Percentiles rank a stretch among this genome's conserved stretches.
These are phyloP conservation scores for Hylodesmum podocarpum DNA, from an alignment of 306 rosid genomes.

Conservation along the genomic window DNA sequence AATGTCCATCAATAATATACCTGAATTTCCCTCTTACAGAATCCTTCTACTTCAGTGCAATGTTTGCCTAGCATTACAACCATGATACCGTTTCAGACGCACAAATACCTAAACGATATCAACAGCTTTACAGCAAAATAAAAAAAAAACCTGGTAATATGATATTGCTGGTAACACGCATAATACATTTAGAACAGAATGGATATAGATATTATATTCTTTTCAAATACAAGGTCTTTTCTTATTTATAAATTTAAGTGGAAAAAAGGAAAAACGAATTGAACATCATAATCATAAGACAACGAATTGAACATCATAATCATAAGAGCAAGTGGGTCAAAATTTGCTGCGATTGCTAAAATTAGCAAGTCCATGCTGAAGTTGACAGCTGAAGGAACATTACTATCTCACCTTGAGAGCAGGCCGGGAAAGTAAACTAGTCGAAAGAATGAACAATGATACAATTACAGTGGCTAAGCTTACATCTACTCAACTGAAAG, in stretches of 20 bases:
- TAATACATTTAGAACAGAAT: neutral
- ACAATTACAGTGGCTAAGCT: slow-evolving; percentile 18
- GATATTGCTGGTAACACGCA: neutral
- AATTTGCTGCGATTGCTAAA: neutral
- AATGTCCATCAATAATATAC: neutral
- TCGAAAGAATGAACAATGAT: slow-evolving; percentile 18
- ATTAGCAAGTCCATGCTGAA: neutral
- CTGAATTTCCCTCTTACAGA: neutral
- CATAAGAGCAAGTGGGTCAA: no score
- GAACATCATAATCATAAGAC: neutral
- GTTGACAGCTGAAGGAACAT: slow-evolving; percentile 3
- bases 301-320: neutral
- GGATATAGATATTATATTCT: neutral
- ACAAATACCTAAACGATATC: neutral
- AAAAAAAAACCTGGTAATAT: neutral
- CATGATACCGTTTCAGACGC: neutral
- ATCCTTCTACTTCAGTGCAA: neutral
- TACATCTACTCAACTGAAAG: slow-evolving; percentile 9
- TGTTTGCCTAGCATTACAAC: neutral
- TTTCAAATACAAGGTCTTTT: neutral
- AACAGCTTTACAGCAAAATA: neutral
- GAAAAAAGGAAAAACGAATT: neutral
- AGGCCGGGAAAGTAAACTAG: slow-evolving; percentile 11
- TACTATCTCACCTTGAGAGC: slow-evolving; percentile 1
- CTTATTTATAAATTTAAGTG: neutral